Base-by-base conservation (phyloP, 2,329 filamentous ascomycete species). In the Pezicula carpinea region DNA sequence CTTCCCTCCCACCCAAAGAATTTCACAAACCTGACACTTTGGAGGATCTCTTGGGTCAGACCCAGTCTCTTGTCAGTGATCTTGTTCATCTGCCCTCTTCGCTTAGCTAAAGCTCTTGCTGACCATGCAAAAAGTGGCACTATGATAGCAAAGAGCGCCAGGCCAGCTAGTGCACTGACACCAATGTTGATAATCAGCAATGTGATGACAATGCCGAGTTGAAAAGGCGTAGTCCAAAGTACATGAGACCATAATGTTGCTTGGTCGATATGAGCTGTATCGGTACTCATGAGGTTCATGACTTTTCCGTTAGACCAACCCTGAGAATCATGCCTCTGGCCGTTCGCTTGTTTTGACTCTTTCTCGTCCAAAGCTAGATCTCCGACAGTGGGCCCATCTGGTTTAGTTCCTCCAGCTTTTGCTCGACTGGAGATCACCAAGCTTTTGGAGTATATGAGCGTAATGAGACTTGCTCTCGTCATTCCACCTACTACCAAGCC, bases 291-390 rank as follows among this genome's bases (percentile, higher is more conserved):
- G 55, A 85, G 55, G 32, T 83, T 83, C 53, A 83, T 72, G 48
- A 85, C 82, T 39, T 79, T 72, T 15, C 82, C 82, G 58, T 85
- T 85, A 44, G 74, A 75, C 82, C 82, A 85, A 11, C 82, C 82
- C 15, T 29, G 15, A 15, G 15, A 41, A 41, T 46, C 79, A 55
- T 80, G 75, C 8, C 74, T 74, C 14, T 71, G 65, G 14, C 76
- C 67, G 14, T 68, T 72, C 8, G 68, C 65, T 11, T 63, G 59
- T 15, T 63, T 60, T 34, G 57, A 52, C 23, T 65, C 61, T 15
- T 64, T 52, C 18, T 64, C 52, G 18, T 13, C 10, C 15, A 19
- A 7, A 38, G 50, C 50, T 26, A 13, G 14, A 15, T 43, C 38
- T n/a, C 36, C 17, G 3, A 8, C 21, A 13, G 14, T 4, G 15